Evolutionary conservation across 768 basidiomycete genomes (phyloP), one percentile per base, ranked within the genome.

Genomic region (Mycena rosella): DNA sequence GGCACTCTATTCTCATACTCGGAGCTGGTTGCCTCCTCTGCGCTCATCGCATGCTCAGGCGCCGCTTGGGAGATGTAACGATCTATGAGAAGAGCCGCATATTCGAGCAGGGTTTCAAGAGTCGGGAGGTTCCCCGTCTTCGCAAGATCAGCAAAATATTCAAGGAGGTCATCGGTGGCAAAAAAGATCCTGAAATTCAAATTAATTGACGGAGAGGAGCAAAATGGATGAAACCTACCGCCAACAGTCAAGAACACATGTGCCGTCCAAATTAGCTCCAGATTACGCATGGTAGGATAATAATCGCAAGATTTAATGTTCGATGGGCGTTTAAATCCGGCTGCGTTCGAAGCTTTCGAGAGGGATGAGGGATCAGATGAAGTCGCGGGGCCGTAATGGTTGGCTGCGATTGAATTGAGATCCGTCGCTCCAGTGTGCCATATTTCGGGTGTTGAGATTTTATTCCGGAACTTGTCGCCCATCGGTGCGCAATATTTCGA

Each of bases 191-290:
- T 53, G 32, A 6, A 8, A 53, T 10, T 38, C 3, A 38, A 14
- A 49, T 34, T 5, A 34, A 11, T 34, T 34, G 32, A 27, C 44
- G 22, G 5, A 45, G n/a, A 22, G 13, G n/a, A 22, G 3, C 3
- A 22, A 22, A 22, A 45, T 22, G n/a, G 44, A n/a, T 22, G 44
- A 4, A 14, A 64, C 72, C 15, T 57, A 79, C 79, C 76, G n/a
- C 78, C 78, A 81, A 53, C 80, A 81, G 47, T 81, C 78, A 5
- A 80, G 73, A n/a, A n/a, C 26, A 81, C 76, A 2, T 75, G 74
- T 0, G 62, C 73, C 5, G 1, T 40, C 62, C 54, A 63, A 34
- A 62, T 54, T 9, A 45, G 1, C 0, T 38, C 45, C 14, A 53
- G n/a, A 30, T 45, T 62, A 0, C 62, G 53, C 11, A 55, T 24